Evolutionary conservation across 352 stramenopile species (phyloP), one percentile per base, ranked within the genome.

Genomic region (Globisporangium camurandrum): DNA sequence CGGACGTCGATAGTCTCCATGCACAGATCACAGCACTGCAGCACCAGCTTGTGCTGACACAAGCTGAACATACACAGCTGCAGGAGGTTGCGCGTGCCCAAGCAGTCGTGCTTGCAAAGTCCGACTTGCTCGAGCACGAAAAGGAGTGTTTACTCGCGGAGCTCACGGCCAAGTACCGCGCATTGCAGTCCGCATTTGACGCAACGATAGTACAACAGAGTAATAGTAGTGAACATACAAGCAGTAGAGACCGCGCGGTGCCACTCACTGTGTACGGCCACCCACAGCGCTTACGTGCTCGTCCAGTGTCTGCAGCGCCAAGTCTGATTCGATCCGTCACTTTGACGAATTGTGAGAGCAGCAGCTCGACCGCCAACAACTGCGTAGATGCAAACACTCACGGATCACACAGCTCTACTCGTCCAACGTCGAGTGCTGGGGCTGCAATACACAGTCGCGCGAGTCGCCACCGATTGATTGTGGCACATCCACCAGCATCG

Each of bases 141-240:
- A 85, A 84, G 9, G 69, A 83, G n/a, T 62, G 71, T 8, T 31
- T 87, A 34, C 51, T 87, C 16, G 61, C 57, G 2, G 71, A 82
- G 27, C 57, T 87, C 17, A 84, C 65, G 0, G 59, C 63, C 2
- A 67, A 71, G 8, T 79, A 75, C 49, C 71, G 66, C 5, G 51
- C 69, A 9, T 45, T 87, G 2, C 58, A 61, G 14, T 39, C 42
- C 4, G 49, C 49, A 10, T 49, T 69, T 31, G 43, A 55, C 19
- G 54, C 59, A 14, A 56, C 31, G 20, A 23, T 20, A 6, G 27
- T 48, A 12, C 27, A 59, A 24, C 14, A 27, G 9, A 55, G 46
- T 17, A 44, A 58, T 23, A 31, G 28, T 44, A 10, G 36, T 23
- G 40, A 62, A 20, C n/a, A 16, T 19, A 42, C 20, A 39, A n/a